Conservation (phyloP, 352 stramenopile genomes). For the Phytophthora sansomeana region DNA sequence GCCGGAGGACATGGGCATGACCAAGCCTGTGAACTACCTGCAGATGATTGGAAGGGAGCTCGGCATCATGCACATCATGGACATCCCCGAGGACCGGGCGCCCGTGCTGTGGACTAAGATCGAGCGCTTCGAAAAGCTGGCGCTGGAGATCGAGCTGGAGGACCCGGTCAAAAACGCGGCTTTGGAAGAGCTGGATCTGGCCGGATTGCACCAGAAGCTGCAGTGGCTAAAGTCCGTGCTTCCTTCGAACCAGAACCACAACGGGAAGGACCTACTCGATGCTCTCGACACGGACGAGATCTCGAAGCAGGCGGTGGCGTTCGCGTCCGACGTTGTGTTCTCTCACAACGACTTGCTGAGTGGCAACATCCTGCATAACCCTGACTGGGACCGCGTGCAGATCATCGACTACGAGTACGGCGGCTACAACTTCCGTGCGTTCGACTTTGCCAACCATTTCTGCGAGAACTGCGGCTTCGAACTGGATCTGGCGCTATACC, state of each 20-base stretch:
- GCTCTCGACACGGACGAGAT: slow-evolving; percentile 69
- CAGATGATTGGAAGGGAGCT: slow-evolving; percentile 90
- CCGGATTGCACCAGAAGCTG: slow-evolving; percentile 66
- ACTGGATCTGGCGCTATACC: slow-evolving; percentile 89
- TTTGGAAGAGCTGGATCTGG: slow-evolving; percentile 72
- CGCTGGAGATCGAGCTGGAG: slow-evolving; percentile 62
- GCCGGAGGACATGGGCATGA: slow-evolving; percentile 89
- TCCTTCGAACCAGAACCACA: slow-evolving; percentile 71
- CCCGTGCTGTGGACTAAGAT: slow-evolving; percentile 86
- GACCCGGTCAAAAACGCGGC: slow-evolving; percentile 67
- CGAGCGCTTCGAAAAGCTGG: slow-evolving; percentile 83
- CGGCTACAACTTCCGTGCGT: slow-evolving; percentile 93
- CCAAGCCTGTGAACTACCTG: slow-evolving; percentile 80
- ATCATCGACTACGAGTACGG: slow-evolving; percentile 97
- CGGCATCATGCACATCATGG: slow-evolving; percentile 88
- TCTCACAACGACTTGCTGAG: slow-evolving; percentile 95
- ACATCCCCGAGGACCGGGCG: slow-evolving; percentile 66
- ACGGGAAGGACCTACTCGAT: slow-evolving; percentile 66
- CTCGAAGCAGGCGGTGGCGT: slow-evolving; percentile 77
- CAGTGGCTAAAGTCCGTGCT: slow-evolving; percentile 87
- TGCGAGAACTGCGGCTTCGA: slow-evolving; percentile 95
- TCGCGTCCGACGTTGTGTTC: slow-evolving; percentile 88
- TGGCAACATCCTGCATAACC: slow-evolving; percentile 86
- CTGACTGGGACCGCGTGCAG: slow-evolving; percentile 84
- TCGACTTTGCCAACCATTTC: slow-evolving; percentile 97